Evolutionary conservation across 768 basidiomycete species (phyloP), one percentile per base, ranked within the genome.

Genomic region (Podaxis mareebaensis): DNA sequence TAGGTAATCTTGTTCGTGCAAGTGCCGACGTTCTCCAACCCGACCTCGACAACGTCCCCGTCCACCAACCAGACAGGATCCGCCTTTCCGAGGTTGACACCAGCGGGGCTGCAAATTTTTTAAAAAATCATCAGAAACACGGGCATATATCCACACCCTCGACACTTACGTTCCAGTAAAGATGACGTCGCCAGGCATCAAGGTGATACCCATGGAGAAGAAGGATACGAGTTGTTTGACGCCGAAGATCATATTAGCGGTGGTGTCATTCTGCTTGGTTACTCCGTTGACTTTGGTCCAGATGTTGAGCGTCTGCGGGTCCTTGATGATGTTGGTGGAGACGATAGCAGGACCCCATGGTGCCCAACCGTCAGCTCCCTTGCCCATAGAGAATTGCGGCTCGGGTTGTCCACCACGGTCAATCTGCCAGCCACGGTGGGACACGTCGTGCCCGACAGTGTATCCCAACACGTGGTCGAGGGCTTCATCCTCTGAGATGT

Each of bases 361-460:
- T 33, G 75, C 78, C 78, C 76, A 80, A 3, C 78, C 78, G 60
- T 79, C 78, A 33, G 79, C 74, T 11, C 73, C 77, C 65, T 80
- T 80, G 33, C 78, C 78, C 78, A 80, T 79, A 6, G 77, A 78
- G 64, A 69, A 79, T 52, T 79, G 78, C 12, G 78, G 79, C 60
- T 78, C 74, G 4, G 79, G 79, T 61, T 70, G 53, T 22, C 79
- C 79, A 11, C 79, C 79, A 17, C 79, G 74, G 40, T 76, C 76
- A 44, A 80, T 78, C 63, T 80, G 78, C 79, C 79, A 80, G 12
- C 79, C 79, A 22, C 79, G 70, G 55, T 80, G 79, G 49, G 77
- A 78, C 3, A 80, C 79, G 62, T 80, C 79, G 63, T 80, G 70
- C 0, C 79, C 79, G 30, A 76, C 74, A 42, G 74, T 68, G 57